Evolutionary conservation across 495 filamentous ascomycete species (phyloP).

Genomic region (Aspergillus cavernicola): DNA sequence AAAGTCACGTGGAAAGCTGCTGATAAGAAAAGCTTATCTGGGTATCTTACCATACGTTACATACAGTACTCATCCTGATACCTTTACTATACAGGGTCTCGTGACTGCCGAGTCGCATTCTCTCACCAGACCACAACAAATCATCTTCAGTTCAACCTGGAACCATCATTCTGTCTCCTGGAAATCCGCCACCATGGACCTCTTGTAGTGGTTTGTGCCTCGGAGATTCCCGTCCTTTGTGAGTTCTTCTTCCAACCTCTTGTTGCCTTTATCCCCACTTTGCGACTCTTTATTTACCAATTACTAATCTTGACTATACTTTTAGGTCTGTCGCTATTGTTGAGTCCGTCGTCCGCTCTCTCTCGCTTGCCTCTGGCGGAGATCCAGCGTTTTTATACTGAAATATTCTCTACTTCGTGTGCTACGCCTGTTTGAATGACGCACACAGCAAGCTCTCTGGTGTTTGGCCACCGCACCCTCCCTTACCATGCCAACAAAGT

Average conservation of each 20-base stretch:
- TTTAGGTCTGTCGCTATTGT: constrained; percentile 3
- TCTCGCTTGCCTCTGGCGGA: neutral
- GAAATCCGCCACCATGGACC: constrained; percentile 9
- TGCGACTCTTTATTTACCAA: neutral
- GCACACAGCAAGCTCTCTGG: constrained; percentile 12
- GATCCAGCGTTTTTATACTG: neutral
- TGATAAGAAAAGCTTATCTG: neutral
- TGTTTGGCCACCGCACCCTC: constrained; percentile 16
- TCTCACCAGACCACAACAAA: constrained; percentile 9
- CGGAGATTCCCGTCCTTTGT: neutral
- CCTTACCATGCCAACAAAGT: constrained; percentile 20
- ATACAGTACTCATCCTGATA: no score
- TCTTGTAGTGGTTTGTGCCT: neutral
- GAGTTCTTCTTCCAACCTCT: neutral
- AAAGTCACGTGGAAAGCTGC: neutral
- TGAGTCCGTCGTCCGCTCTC: constrained; percentile 3
- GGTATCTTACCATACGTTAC: neutral
- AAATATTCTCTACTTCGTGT: neutral
- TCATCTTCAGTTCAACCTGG: no score
- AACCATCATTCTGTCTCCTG: constrained; percentile 1
- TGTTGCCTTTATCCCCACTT: neutral
- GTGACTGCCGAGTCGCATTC: constrained; percentile 1
- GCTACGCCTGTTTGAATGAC: constrained; percentile 18
- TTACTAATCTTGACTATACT: neutral
- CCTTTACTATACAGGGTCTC: neutral